phyloP scores from a whole-genome alignment of 345 rosid species.

The Excoecaria cochinchinensis region DNA sequence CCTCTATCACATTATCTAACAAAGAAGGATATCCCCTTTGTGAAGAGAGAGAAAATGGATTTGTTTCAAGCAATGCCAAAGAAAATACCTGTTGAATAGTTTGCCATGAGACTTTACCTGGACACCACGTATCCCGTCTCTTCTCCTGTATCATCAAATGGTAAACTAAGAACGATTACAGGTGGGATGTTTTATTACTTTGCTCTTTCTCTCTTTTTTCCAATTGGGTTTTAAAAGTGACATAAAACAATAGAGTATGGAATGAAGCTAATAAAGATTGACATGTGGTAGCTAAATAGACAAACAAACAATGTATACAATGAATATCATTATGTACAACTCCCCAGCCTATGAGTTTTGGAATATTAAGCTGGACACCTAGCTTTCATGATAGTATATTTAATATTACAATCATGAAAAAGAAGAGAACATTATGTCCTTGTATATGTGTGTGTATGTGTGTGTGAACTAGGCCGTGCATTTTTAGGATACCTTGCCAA shows the following conservation, averaged over 20 bases:
- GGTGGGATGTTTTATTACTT: not conserved
- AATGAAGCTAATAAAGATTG: not conserved
- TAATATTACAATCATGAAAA: constrained; percentile 1
- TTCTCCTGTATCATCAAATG: constrained; percentile 49
- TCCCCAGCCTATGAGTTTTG: not conserved
- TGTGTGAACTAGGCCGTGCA: not conserved
- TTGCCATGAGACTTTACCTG: constrained; percentile 56
- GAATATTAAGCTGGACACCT: too few relatives aligned
- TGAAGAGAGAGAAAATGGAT: not conserved
- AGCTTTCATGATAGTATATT: not conserved
- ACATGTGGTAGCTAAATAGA: not conserved
- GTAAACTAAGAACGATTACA: constrained; percentile 6
- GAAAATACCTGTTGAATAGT: constrained; percentile 43
- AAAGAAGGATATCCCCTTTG: not conserved
- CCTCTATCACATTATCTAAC: not conserved
- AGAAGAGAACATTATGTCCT: not conserved
- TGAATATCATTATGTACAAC: not conserved
- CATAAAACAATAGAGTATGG: not conserved
- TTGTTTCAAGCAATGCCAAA: not conserved
- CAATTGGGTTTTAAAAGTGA: not conserved
- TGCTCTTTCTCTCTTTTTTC: not conserved
- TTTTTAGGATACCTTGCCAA: not conserved
- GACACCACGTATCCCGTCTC: constrained; percentile 96
- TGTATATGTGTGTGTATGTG: too few relatives aligned
- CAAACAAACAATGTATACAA: not conserved